Percentiles rank a stretch among this genome's conserved stretches.
Evolutionary conservation across 768 basidiomycete genomes (phyloP).

Genomic region (Rubroboletus satanas): DNA sequence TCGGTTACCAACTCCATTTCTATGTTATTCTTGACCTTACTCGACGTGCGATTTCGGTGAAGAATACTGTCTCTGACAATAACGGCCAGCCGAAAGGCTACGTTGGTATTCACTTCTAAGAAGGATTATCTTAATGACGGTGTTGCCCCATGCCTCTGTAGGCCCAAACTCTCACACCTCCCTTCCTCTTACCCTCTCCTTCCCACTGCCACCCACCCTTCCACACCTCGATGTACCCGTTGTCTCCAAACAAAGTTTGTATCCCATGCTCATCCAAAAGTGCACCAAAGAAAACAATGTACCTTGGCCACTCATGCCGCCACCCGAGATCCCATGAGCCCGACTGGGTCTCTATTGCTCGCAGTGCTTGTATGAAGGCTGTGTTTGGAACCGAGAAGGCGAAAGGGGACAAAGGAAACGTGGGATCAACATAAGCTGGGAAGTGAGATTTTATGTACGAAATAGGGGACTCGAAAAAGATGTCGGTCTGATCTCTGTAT

Average conservation of each 20-base stretch:
- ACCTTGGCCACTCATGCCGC: slow-evolving; percentile 75
- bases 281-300: slow-evolving; percentile 81
- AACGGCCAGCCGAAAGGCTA: neutral
- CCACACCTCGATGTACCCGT: slow-evolving; percentile 67
- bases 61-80: neutral
- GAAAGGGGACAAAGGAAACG: slow-evolving; percentile 61
- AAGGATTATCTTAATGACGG: neutral
- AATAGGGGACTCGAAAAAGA: slow-evolving; percentile 74
- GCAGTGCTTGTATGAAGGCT: slow-evolving; percentile 21
- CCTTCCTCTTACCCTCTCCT: slow-evolving; percentile 51
- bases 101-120: neutral
- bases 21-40: neutral
- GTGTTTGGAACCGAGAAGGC: slow-evolving; percentile 50
- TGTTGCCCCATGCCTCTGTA: slow-evolving; percentile 1
- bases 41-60: neutral
- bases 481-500: slow-evolving; percentile 77
- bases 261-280: slow-evolving; percentile 57
- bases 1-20: slow-evolving; percentile 1
- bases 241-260: slow-evolving; percentile 39
- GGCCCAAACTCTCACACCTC: slow-evolving; percentile 70
- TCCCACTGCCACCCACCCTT: slow-evolving; percentile 75
- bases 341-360: slow-evolving; percentile 27
- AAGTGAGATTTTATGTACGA: slow-evolving; percentile 66
- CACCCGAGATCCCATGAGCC: slow-evolving; percentile 38
- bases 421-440: slow-evolving; percentile 54